Conservation (phyloP, 1,284 basidiomycete genomes). For the Agaricales sp. region DNA sequence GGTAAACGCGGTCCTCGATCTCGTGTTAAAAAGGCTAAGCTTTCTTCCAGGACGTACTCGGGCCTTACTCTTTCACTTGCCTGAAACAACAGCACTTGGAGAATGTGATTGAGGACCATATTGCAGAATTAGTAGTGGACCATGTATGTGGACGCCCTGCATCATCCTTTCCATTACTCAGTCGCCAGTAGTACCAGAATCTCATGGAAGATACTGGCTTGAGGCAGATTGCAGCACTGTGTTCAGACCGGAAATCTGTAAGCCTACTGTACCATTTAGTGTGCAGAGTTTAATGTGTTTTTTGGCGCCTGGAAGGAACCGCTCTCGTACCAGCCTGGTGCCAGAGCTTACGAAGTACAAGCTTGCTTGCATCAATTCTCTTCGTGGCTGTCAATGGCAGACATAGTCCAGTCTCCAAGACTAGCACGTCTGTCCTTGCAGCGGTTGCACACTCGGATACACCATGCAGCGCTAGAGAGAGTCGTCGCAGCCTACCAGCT, state of each 20-base stretch:
- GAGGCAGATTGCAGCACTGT: slow-evolving; percentile 47
- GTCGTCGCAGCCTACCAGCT: slow-evolving; percentile 60
- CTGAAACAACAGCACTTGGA: slow-evolving; percentile 52
- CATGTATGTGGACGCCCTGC: slow-evolving; percentile 49
- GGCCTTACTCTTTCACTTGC: slow-evolving; percentile 64
- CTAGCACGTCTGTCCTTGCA: slow-evolving; percentile 65
- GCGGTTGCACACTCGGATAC: slow-evolving; percentile 57
- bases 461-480: slow-evolving; percentile 60
- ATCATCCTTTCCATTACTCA: slow-evolving; percentile 2
- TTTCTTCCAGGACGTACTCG: slow-evolving; percentile 57
- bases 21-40: slow-evolving; percentile 3
- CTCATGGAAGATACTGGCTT: slow-evolving; percentile 72
- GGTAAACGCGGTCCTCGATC: slow-evolving; percentile 27
- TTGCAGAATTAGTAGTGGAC: slow-evolving; percentile 62
- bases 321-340: slow-evolving; percentile 51
- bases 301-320: slow-evolving; percentile 41
- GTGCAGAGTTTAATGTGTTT: no score
- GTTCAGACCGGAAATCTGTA: slow-evolving; percentile 31
- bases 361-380: slow-evolving; percentile 50
- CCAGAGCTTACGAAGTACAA: slow-evolving; percentile 45
- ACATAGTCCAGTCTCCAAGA: slow-evolving; percentile 70
- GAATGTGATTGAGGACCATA: slow-evolving; percentile 50
- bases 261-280: no score
- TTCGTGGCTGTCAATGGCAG: slow-evolving; percentile 54
- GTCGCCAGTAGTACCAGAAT: slow-evolving; percentile 52